Evolutionary conservation across 1,284 basidiomycete genomes (phyloP), one percentile per base, ranked within the genome.

Genomic region (Termitomyces sp.): DNA sequence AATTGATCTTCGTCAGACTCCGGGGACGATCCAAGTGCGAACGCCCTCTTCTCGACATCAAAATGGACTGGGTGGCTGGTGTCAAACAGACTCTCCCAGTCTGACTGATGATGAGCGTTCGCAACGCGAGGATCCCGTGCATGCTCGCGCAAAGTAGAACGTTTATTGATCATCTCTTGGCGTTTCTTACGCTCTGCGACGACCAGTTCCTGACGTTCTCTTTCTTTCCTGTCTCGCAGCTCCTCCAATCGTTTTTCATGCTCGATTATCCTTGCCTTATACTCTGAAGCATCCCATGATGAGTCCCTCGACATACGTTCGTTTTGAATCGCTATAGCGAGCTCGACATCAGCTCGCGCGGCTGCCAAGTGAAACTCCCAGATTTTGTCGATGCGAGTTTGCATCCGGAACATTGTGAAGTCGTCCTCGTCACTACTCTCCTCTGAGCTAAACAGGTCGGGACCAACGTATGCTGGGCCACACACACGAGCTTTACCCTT

Each of bases 301-400:
- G 57, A 57, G 40, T 63, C 58, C 41, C 61, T 60, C 36, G 58
- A 55, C 40, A 59, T 62, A 19, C 67, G 64, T 24, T 65, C 64
- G 31, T 68, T 65, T 31, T 73, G 67, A n/a, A 83, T 72, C 7
- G 67, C 68, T 44, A 74, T 65, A 3, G 76, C 71, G 21, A 83
- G 71, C 46, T 71, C 65, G 40, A 79, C 72, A 58, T 80, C 81
- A 28, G 73, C 67, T 19, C 70, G 63, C 2, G 77, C 78, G 3
- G 81, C 81, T 41, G 71, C 73, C 7, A 67, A 67, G 59, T 83
- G 81, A 65, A 83, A 83, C 56, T 83, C 76, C 50, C 72, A 70
- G 49, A 83, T 83, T 66, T 81, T 83, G 50, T 70, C 63, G 38
- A 79, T 70, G 28, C 81, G 77, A 13, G 75, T 70, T 28, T 73